A percentile compares a stretch with the other conserved stretches of the same genome.
Evolutionary conservation across 192 early-diverging fungal species (phyloP).

Genomic region (Oehlia diaphana): DNA sequence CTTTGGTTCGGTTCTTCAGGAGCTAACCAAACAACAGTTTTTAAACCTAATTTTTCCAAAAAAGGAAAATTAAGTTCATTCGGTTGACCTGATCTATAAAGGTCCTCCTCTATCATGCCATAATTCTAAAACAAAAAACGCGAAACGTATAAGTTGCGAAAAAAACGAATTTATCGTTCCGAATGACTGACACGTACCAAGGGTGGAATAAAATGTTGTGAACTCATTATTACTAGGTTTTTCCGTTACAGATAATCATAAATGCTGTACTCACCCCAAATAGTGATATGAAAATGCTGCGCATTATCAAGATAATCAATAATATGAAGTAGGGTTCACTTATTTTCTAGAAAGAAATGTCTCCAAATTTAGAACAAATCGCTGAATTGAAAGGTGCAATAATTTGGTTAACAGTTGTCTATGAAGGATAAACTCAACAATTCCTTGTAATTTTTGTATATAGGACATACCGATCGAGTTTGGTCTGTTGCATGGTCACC

Average conservation of each 20-base stretch:
- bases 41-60: conserved; percentile 92
- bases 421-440: background rate
- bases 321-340: no score
- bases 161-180: background rate
- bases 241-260: no score
- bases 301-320: no score
- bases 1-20: conserved; percentile 96
- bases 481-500: conserved; percentile 90
- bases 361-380: conserved; percentile 50
- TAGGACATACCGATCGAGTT: conserved; percentile 81
- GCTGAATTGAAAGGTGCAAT: conserved; percentile 58
- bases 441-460: conserved; percentile 4
- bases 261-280: no score
- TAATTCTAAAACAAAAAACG: conserved; percentile 72
- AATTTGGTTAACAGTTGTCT: background rate
- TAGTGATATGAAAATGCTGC: no score
- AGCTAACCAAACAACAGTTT: conserved; percentile 93
- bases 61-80: conserved; percentile 99
- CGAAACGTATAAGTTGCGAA: background rate
- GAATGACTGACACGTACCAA: conserved; percentile 48
- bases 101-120: conserved; percentile 96
- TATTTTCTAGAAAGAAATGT: background rate
- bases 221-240: conserved; percentile 39
- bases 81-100: conserved; percentile 96
- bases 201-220: conserved; percentile 79